phyloP scores from a whole-genome alignment of 2,329 filamentous ascomycete species.

The Ascochyta pisi region DNA sequence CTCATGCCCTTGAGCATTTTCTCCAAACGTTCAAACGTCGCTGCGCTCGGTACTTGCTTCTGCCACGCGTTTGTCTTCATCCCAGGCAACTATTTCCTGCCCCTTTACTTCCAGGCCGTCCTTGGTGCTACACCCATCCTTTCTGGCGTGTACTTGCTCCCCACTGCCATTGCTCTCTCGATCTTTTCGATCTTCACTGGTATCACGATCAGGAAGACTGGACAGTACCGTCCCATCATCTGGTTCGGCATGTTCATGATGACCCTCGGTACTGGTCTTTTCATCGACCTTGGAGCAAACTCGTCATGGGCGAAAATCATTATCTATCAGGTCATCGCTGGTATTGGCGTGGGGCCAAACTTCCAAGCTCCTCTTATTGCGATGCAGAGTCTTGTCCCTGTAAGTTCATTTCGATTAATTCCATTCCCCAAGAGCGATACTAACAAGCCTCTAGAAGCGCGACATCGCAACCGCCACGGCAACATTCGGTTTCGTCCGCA shows the following conservation, averaged over 20 bases:
- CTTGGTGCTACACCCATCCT: slow-evolving; percentile 72
- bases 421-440: neutral
- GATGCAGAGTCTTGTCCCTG: slow-evolving; percentile 67
- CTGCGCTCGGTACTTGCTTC: slow-evolving; percentile 71
- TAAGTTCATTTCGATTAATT: slow-evolving; percentile 24
- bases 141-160: slow-evolving; percentile 77
- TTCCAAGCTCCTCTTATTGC: slow-evolving; percentile 74
- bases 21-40: slow-evolving; percentile 68
- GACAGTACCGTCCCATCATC: slow-evolving; percentile 52
- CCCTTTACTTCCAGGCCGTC: slow-evolving; percentile 83
- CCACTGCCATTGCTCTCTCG: slow-evolving; percentile 72
- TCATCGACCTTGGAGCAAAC: slow-evolving; percentile 43
- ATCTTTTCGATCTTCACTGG: slow-evolving; percentile 66
- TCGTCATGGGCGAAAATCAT: slow-evolving; percentile 51
- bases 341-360: slow-evolving; percentile 65
- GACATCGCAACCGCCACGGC: slow-evolving; percentile 74
- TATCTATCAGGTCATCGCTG: slow-evolving; percentile 48
- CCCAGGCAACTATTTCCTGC: slow-evolving; percentile 78
- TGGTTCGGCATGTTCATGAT: slow-evolving; percentile 47
- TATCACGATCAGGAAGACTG: slow-evolving; percentile 57
- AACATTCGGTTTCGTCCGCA: slow-evolving; percentile 71
- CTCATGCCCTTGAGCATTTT: slow-evolving; percentile 80
- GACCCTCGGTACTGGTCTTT: slow-evolving; percentile 49
- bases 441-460: slow-evolving; percentile 44
- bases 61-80: slow-evolving; percentile 81